Evolutionary conservation across 2,329 filamentous ascomycete genomes (phyloP), one percentile per base, ranked within the genome.

Genomic region (Penicillium glabrum): DNA sequence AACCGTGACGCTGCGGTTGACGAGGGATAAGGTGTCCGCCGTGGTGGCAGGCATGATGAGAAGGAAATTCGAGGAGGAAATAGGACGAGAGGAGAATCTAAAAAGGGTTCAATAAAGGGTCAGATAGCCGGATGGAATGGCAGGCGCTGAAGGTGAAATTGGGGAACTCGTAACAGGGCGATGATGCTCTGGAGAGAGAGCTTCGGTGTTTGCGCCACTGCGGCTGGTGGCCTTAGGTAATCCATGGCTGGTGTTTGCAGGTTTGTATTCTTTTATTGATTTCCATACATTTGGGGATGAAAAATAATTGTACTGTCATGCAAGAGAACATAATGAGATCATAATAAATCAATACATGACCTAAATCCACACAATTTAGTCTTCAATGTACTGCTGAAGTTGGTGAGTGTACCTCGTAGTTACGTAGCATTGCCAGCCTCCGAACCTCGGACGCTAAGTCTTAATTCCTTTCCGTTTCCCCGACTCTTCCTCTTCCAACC

Each of bases 1-100:
- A 78, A 99, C 93, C 67, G 93, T 96, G 77, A 99, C 95, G 78
- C 89, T 96, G 77, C 91, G 88, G 71, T 88, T 93, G 76, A 97
- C 92, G 75, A 98, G 89, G 67, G 91, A 96, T 76, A 97, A 87
- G 66, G 93, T 96, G 82, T 98, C 93, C 77, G 93, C 91, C 75
- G 93, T 97, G 65, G 93, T 98, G 77, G 93, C 88, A 79, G 93
- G 93, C 93, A 98, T 98, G 75, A 72, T 86, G 77, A 69, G 60
- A 54, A 51, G 51, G 48, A 31, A 49, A 29, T 46, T 41, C 27
- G 33, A 33, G 26, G 29, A 46, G 16, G n/a, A 27, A 4, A 53
- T 27, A 24, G 2, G 49, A 55, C 39, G 48, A 49, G 37, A 39
- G 44, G n/a, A 45, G 31, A 47, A 44, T 47, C 35, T 51, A 5